Evolutionary conservation across 139 green algal genomes (phyloP), one percentile per base, ranked within the genome.

Genomic region (Dunaliella sp.): DNA sequence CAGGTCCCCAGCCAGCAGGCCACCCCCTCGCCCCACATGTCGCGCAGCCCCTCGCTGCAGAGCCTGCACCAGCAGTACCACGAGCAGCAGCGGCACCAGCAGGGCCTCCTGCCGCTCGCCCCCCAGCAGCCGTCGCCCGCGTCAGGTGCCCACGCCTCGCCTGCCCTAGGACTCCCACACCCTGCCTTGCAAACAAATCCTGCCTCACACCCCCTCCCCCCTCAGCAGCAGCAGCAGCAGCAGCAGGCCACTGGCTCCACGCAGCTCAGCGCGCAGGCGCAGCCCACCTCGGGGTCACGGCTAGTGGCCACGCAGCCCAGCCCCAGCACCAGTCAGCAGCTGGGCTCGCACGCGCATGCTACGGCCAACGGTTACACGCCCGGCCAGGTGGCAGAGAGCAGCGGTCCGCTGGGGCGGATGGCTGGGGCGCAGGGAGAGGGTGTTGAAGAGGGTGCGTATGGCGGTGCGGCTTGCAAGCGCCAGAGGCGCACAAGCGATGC

Each of bases 161-260:
- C 48, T 16, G 48, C 48, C 7, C 7, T 26, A 7, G 48, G 48
- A 65, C 7, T 16, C 7, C 48, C 7, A 65, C 48, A 65, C 16
- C 7, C 48, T 65, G 48, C 16, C 7, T n/a, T n/a, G n/a, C n/a
- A n/a, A n/a, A n/a, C n/a, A n/a, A n/a, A n/a, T n/a, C n/a, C n/a
- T n/a, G n/a, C n/a, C n/a, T n/a, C n/a, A n/a, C n/a, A n/a, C n/a
- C n/a, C n/a, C n/a, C n/a, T n/a, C n/a, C n/a, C n/a, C n/a, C n/a
- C n/a, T n/a, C 48, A 65, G 48, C 48, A 78, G 73, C 28, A 78
- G 73, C 38, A 81, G 83, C 83, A 81, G 83, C 83, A 86, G 38
- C 38, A 78, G 81, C 81, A 33, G 12, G 7, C 12, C 3, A n/a
- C n/a, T n/a, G n/a, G n/a, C n/a, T n/a, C n/a, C n/a, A n/a, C n/a